These are phyloP conservation scores for Elsinoe ampelina DNA, from an alignment of 2,329 filamentous ascomycete genomes.

Conservation along the genomic window DNA sequence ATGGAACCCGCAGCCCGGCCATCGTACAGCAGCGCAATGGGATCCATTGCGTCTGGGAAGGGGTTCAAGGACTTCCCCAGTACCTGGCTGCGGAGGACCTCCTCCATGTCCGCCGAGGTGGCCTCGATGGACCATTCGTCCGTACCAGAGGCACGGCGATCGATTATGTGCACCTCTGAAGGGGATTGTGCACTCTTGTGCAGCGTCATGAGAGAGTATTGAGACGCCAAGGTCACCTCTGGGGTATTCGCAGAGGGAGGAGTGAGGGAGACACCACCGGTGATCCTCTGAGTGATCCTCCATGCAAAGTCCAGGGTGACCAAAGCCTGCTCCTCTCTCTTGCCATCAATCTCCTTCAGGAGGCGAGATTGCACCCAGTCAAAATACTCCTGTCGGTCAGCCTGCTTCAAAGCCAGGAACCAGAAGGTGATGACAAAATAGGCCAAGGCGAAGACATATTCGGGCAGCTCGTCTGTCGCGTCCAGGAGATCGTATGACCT, in stretches of 20 bases:
- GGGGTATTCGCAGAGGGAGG: slow-evolving; percentile 9
- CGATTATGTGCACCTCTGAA: slow-evolving; percentile 12
- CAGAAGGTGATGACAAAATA: slow-evolving; percentile 96
- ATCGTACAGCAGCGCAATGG: slow-evolving; percentile 5
- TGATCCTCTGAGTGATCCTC: slow-evolving; percentile 49
- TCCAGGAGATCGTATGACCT: slow-evolving; percentile 21
- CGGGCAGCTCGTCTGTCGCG: slow-evolving; percentile 64
- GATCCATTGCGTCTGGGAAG: slow-evolving; percentile 11
- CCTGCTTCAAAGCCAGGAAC: slow-evolving; percentile 83
- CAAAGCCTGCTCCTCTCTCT: slow-evolving; percentile 82
- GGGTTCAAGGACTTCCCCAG: slow-evolving; percentile 12
- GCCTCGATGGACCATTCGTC: slow-evolving; percentile 14
- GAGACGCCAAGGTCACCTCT: slow-evolving; percentile 12
- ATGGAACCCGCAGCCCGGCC: slow-evolving; percentile 57
- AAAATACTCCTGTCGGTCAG: slow-evolving; percentile 85
- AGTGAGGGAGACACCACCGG: neutral
- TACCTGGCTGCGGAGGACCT: slow-evolving; percentile 37
- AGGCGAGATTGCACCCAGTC: slow-evolving; percentile 33
- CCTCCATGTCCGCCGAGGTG: slow-evolving; percentile 43
- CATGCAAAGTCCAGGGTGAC: slow-evolving; percentile 95
- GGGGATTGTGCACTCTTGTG: slow-evolving; percentile 6
- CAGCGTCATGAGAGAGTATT: slow-evolving; percentile 17
- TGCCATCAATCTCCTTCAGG: slow-evolving; percentile 60
- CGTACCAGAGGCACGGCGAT: slow-evolving; percentile 16
- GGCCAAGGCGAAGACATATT: slow-evolving; percentile 87